Base-by-base conservation (phyloP, 2,329 filamentous ascomycete genomes). In the Pleurostoma richardsiae region DNA sequence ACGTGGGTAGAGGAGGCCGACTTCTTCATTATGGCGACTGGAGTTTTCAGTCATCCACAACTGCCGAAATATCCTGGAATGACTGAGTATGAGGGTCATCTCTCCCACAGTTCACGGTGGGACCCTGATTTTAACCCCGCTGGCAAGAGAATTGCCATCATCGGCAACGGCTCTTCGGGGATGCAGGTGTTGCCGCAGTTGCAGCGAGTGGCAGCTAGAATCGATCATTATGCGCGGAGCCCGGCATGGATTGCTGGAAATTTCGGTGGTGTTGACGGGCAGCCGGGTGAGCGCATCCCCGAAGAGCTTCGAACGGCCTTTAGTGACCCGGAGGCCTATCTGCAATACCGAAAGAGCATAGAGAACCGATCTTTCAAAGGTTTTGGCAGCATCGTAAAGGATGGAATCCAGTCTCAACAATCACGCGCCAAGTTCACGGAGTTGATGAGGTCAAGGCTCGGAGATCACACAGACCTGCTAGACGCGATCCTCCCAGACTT, bases 211-310 rank as follows among this genome's bases (percentile, higher is more conserved):
- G 72, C 72, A 2, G 56, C 54, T 3, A 73, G 70, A 3, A 63
- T 85, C 1, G 77, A 83, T 49, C 79, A 83, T 56, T 85, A 83
- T 49, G 77, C 76, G 0, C 68, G 82, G 3, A 81, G 75, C 48
- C 74, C 69, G 33, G 85, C 82, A 0, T 86, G 82, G 82, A 76
- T 86, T 27, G 77, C 81, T 0, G 72, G 76, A 3, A 76, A 77
- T 0, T 82, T 81, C 58, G 75, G 74, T 1, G 68, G 74, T 39
- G 61, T 72, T 43, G 60, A 73, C 2, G 74, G 76, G 44, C 71
- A 79, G 0, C 33, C 33, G 8, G 33, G 33, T 36, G 79, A 80
- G 30, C 65, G 67, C 1, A 79, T 77, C 53, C 63, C 68, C 0
- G 53, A 73, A 5, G 75, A 82, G 11, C 71, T 80, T 45, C 65